Evolutionary conservation across 2,329 filamentous ascomycete species (phyloP).

Genomic region (Pestalotiopsis sp.): DNA sequence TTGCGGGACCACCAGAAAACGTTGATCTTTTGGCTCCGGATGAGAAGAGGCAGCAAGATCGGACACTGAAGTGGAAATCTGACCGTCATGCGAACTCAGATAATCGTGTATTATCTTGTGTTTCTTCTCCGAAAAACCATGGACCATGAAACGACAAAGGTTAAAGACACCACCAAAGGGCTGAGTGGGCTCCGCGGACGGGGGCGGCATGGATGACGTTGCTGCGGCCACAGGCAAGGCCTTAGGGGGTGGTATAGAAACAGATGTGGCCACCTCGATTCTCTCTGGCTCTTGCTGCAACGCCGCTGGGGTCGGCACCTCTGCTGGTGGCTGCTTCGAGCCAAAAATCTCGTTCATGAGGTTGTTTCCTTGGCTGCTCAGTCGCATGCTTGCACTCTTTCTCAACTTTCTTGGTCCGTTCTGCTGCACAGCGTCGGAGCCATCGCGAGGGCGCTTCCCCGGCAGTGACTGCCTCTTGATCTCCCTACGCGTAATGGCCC

Average conservation of each 20-base stretch:
- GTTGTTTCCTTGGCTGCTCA: conserved; percentile 76
- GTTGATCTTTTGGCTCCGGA: conserved; percentile 34
- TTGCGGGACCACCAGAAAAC: conserved; percentile 60
- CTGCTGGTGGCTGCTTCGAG: conserved; percentile 33
- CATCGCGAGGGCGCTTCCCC: conserved; percentile 63
- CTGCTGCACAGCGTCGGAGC: conserved; percentile 45
- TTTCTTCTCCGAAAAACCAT: conserved; percentile 59
- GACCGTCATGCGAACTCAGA: conserved; percentile 50
- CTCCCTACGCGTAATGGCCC: conserved; percentile 69
- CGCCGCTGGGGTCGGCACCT: conserved; percentile 24
- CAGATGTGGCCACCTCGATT: background rate
- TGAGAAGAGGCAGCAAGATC: conserved; percentile 35
- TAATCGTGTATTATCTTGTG: conserved; percentile 50
- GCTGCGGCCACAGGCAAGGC: conserved; percentile 8
- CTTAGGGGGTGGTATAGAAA: background rate
- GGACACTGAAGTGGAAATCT: conserved; percentile 43
- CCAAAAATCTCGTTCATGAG: conserved; percentile 92
- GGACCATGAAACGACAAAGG: conserved; percentile 59
- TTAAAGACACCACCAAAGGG: conserved; percentile 51
- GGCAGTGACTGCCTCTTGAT: conserved; percentile 44
- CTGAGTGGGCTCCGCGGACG: conserved; percentile 20
- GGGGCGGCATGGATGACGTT: conserved; percentile 9
- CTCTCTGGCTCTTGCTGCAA: conserved; percentile 8
- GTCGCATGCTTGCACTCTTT: conserved; percentile 82
- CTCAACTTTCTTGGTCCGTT: conserved; percentile 79